phyloP scores from a whole-genome alignment of 148 eudicot species.

The Rhododendron ferrugineum region DNA sequence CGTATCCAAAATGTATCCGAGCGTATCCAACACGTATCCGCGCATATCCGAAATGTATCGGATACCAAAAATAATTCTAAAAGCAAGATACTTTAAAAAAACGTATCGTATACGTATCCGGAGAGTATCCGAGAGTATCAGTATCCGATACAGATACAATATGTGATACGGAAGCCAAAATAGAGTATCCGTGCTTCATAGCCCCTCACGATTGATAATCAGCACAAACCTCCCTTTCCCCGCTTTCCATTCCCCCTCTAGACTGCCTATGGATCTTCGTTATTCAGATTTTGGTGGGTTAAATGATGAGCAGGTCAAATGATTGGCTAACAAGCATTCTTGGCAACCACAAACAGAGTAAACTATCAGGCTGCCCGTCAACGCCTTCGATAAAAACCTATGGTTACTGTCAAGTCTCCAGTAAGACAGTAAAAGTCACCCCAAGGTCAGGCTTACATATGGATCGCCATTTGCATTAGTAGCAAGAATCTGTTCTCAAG shows the following conservation, averaged over 20 bases:
- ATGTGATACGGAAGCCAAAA: no score
- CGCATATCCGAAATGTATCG: no score
- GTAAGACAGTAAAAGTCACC: not conserved
- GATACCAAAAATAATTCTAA: no score
- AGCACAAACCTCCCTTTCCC: not conserved
- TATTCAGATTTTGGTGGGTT: not conserved
- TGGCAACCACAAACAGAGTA: not conserved
- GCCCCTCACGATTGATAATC: not conserved
- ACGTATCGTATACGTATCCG: no score
- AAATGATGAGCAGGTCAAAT: not conserved
- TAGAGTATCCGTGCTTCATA: no score
- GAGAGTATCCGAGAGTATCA: no score
- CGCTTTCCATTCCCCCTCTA: not conserved
- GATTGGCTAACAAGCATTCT: not conserved
- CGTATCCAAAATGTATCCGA: no score
- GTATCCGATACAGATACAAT: no score
- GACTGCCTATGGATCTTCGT: not conserved
- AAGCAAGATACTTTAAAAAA: no score
- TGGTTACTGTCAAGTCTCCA: not conserved
- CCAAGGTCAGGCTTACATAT: not conserved
- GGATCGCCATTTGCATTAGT: not conserved
- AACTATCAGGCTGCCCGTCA: not conserved
- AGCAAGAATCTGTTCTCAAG: not conserved
- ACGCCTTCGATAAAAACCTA: not conserved
- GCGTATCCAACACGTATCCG: no score